phyloP scores from a whole-genome alignment of 2,329 filamentous ascomycete genomes.

The Cordyceps fumosorosea region DNA sequence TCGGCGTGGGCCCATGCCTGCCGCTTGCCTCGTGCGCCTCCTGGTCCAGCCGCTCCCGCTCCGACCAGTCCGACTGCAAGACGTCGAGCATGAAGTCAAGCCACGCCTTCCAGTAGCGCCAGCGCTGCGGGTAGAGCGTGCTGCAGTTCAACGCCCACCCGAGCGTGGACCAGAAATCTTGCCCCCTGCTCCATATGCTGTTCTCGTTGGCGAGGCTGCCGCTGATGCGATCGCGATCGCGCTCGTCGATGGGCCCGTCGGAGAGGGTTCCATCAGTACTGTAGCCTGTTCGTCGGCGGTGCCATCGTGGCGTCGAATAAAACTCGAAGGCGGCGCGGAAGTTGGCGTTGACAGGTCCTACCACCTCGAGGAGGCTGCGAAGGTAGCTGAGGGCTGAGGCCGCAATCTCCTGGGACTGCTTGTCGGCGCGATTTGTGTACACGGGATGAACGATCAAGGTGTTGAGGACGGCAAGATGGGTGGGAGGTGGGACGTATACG shows the following conservation, averaged over 20 bases:
- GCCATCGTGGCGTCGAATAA: constrained; percentile 25
- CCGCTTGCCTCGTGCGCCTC: constrained; percentile 22
- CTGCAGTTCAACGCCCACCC: constrained; percentile 96
- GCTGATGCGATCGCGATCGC: constrained; percentile 34
- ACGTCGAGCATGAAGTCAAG: constrained; percentile 73
- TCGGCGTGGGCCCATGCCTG: constrained; percentile 20
- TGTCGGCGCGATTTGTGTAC: constrained; percentile 66
- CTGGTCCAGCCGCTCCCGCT: constrained; percentile 45
- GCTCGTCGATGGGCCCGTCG: constrained; percentile 32
- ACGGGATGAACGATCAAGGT: constrained; percentile 78
- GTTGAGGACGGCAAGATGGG: constrained; percentile 68
- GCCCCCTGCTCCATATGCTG: constrained; percentile 67
- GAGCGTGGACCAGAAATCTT: constrained; percentile 82
- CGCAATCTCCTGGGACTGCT: constrained; percentile 56
- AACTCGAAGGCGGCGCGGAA: constrained; percentile 71
- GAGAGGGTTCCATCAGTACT: constrained; percentile 38
- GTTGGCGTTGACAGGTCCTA: constrained; percentile 64
- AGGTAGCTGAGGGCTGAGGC: constrained; percentile 65
- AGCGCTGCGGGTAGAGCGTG: constrained; percentile 62
- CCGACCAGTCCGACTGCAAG: constrained; percentile 63
- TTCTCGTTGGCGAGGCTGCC: constrained; percentile 55
- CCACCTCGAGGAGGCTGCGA: constrained; percentile 54
- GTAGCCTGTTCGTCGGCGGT: constrained; percentile 26
- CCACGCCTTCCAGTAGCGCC: constrained; percentile 78
- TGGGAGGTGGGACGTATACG: constrained; percentile 60